phyloP scores from a whole-genome alignment of 2,329 filamentous ascomycete species.

The Ophiocordyceps polyrhachis-furcata region DNA sequence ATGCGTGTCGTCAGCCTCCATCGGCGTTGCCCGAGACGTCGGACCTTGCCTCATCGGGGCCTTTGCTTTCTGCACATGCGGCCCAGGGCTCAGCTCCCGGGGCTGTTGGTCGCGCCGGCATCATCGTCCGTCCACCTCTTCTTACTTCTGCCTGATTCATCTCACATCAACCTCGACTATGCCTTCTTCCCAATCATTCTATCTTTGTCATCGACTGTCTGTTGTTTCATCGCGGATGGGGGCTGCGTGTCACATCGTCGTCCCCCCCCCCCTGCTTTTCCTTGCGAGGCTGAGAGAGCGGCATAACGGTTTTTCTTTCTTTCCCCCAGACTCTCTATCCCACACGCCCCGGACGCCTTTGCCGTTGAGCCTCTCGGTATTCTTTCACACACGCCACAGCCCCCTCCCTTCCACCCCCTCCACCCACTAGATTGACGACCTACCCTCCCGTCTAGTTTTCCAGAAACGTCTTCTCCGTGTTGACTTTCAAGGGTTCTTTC shows the following conservation, averaged over 20 bases:
- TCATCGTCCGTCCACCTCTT: constrained; percentile 1
- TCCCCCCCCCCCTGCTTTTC: constrained; percentile 3
- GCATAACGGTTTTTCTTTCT: constrained; percentile 1
- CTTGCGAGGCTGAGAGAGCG: constrained; percentile 6
- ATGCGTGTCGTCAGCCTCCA: neutral
- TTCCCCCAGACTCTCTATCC: constrained; percentile 1
- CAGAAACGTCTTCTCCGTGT: constrained; percentile 10
- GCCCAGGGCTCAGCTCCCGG: constrained; percentile 3
- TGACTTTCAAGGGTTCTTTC: constrained; percentile 8
- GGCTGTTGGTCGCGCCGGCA: constrained; percentile 3
- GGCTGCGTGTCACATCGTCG: constrained; percentile 5
- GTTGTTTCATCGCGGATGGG: constrained; percentile 8
- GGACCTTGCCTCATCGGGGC: neutral
- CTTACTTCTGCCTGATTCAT: constrained; percentile 2
- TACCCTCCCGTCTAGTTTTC: constrained; percentile 8
- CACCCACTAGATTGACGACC: neutral
- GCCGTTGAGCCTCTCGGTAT: constrained; percentile 1
- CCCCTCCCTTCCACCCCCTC: constrained; percentile 1
- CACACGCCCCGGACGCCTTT: neutral
- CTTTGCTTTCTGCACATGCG: constrained; percentile 1
- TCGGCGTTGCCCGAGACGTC: neutral
- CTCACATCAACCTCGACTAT: constrained; percentile 2
- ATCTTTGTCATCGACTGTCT: constrained; percentile 3
- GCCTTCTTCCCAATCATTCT: constrained; percentile 1
- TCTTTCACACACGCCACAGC: constrained; percentile 6